These are phyloP conservation scores for Tetragonia tetragonoides DNA, from an alignment of 148 eudicot species.

Conservation along the genomic window DNA sequence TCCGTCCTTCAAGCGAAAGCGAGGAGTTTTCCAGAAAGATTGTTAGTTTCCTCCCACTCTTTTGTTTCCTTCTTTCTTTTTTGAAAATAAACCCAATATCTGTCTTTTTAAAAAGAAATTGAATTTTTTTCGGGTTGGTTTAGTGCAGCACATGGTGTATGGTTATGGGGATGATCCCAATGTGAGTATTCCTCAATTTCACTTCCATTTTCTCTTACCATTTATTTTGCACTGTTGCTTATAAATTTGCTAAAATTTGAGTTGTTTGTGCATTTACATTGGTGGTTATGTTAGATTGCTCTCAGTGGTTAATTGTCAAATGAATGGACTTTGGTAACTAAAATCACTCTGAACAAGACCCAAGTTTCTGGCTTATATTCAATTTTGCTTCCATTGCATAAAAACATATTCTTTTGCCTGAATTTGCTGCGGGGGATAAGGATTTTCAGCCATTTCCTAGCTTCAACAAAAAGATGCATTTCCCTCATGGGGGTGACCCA, in stretches of 20 bases:
- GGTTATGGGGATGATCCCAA: constrained; percentile 92
- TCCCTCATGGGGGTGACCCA: not conserved
- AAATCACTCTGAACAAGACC: no score
- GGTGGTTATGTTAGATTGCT: not conserved
- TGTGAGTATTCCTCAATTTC: constrained; percentile 37
- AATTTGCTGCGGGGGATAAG: not conserved
- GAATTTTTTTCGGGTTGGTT: constrained; percentile 10
- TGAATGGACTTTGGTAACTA: not conserved
- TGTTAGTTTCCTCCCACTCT: constrained; percentile 40
- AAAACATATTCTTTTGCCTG: not conserved
- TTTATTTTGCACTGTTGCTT: not conserved
- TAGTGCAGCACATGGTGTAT: constrained; percentile 99
- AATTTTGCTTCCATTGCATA: not conserved
- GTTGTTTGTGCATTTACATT: not conserved
- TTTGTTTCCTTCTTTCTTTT: not conserved
- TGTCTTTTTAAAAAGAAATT: not conserved
- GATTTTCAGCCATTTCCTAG: not conserved
- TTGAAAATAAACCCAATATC: not conserved
- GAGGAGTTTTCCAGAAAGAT: constrained; percentile 92
- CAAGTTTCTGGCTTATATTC: not conserved
- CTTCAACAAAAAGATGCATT: not conserved
- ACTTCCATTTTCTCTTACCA: not conserved
- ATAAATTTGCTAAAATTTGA: constrained; percentile 5
- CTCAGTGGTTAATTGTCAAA: not conserved
- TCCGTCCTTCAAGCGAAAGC: constrained; percentile 66